Evolutionary conservation across 2,329 filamentous ascomycete genomes (phyloP), one percentile per base, ranked within the genome.

Genomic region (Penicillium freii): DNA sequence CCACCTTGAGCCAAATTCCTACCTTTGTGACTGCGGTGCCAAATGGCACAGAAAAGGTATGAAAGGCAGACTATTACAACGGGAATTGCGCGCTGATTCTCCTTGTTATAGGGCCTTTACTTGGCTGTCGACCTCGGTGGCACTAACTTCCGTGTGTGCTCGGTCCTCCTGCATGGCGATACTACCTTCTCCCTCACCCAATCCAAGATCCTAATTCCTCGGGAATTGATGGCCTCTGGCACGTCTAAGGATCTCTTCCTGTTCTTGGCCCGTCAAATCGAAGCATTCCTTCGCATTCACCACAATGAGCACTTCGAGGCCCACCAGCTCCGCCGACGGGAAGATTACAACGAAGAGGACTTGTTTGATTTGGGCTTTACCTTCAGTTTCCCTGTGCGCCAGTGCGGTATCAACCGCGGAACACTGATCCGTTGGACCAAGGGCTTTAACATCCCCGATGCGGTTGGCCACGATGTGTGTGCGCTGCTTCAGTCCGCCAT

Each of bases 101-200:
- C 25, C 19, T 51, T 15, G 38, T 39, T 53, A 56, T 66, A 95
- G 91, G 94, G 94, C 47, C 82, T 97, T 39, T 99, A 97, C 78
- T 87, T 99, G 71, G 93, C 94, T 39, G 92, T 99, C 63, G 94
- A 99, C 71, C 84, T 99, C n/a, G 94, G 94, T 61, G 94, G 94
- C 68, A 99, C 94, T 63, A 99, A 99, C 80, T 96, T 97, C 78
- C 89, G 94, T 67, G 94, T 99, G 70, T 99, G 94, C 80, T 97
- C 93, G 43, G 89, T 99, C 70, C 85, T 90, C 67, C 82, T 99
- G 60, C 92, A 96, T 73, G 94, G 94, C 70, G 91, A 97, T 78
- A 92, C 89, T 68, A 97, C 92, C 56, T 97, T 97, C 81, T 91
- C 90, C 75, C 85, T 97, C 67, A 95, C 89, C 52, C 95, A 91